Evolutionary conservation across 495 filamentous ascomycete species (phyloP).

Genomic region (Penicillium waksmanii): DNA sequence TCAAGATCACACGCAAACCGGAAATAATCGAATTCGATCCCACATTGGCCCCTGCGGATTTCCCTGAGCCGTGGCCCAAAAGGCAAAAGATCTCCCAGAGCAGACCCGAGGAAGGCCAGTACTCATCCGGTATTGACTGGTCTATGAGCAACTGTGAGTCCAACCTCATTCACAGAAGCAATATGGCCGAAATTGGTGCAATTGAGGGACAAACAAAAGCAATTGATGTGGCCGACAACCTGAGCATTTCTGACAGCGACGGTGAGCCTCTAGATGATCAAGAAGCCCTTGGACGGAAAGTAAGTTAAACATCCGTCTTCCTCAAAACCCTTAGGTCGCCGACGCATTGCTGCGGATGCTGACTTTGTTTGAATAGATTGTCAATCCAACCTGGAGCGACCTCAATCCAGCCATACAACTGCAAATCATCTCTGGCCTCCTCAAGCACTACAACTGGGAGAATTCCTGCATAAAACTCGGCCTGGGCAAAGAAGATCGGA

Average conservation of each 20-base stretch:
- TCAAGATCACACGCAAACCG: not conserved
- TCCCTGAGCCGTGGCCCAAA: conserved; percentile 24
- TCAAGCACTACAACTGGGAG: conserved; percentile 25
- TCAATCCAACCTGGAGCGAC: conserved; percentile 39
- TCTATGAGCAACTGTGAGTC: conserved; percentile 39
- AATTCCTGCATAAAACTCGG: conserved; percentile 28
- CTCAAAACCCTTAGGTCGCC: not conserved
- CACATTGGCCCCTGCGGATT: conserved; percentile 45
- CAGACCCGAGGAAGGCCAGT: not conserved
- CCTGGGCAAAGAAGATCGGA: conserved; percentile 26
- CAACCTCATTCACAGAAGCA: conserved; percentile 40
- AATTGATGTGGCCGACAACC: conserved; percentile 18
- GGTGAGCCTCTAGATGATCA: conserved; percentile 10
- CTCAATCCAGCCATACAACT: conserved; percentile 36
- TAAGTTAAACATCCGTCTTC: conserved; percentile 8
- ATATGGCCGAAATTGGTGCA: conserved; percentile 37
- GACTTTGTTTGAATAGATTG: conserved; percentile 5
- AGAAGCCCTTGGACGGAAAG: conserved; percentile 12
- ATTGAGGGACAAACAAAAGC: not conserved
- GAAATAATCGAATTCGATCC: conserved; percentile 43
- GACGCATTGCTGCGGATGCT: not conserved
- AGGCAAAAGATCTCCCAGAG: not conserved
- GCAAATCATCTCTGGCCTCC: conserved; percentile 40
- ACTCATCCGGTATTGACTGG: conserved; percentile 24
- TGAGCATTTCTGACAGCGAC: conserved; percentile 28